A percentile compares a stretch with the other conserved stretches of the same genome.
Evolutionary conservation across 1,139 yeast genomes (phyloP).

Genomic region (Pichia norvegensis): DNA sequence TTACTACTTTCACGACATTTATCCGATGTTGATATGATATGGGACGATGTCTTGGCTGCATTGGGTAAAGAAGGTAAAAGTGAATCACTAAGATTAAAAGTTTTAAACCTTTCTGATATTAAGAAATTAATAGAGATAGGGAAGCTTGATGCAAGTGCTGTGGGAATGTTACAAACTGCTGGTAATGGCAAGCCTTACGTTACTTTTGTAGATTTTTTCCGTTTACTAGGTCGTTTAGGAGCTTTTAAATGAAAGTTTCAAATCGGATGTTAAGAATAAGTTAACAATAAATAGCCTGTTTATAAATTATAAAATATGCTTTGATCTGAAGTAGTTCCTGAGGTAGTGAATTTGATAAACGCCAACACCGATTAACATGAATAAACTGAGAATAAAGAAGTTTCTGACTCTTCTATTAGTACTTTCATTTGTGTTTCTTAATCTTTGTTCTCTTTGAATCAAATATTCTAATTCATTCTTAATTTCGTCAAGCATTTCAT

Average conservation of each 20-base stretch:
- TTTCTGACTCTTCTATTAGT: constrained; percentile 82
- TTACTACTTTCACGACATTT: constrained; percentile 31
- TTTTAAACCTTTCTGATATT: constrained; percentile 31
- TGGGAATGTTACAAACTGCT: constrained; percentile 39
- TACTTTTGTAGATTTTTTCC: constrained; percentile 36
- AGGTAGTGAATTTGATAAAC: constrained; percentile 88
- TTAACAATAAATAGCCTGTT: no score
- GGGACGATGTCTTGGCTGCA: constrained; percentile 32
- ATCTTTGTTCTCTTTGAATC: constrained; percentile 77
- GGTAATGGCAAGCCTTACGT: constrained; percentile 29
- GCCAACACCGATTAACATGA: constrained; percentile 70
- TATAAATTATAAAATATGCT: constrained; percentile 65
- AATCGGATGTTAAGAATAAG: not conserved
- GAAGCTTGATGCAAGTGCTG: constrained; percentile 27
- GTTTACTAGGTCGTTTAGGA: constrained; percentile 39
- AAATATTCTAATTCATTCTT: constrained; percentile 71
- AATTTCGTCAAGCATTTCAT: constrained; percentile 77
- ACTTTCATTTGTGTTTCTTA: constrained; percentile 94
- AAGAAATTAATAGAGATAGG: constrained; percentile 29
- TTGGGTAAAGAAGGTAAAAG: constrained; percentile 4
- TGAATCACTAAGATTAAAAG: constrained; percentile 5
- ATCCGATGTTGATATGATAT: constrained; percentile 32
- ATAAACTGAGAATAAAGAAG: constrained; percentile 64
- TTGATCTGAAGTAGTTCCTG: constrained; percentile 88
- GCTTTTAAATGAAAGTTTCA: constrained; percentile 17